Base-by-base conservation (phyloP, 2,329 filamentous ascomycete genomes). In the Fusarium staphyleae region DNA sequence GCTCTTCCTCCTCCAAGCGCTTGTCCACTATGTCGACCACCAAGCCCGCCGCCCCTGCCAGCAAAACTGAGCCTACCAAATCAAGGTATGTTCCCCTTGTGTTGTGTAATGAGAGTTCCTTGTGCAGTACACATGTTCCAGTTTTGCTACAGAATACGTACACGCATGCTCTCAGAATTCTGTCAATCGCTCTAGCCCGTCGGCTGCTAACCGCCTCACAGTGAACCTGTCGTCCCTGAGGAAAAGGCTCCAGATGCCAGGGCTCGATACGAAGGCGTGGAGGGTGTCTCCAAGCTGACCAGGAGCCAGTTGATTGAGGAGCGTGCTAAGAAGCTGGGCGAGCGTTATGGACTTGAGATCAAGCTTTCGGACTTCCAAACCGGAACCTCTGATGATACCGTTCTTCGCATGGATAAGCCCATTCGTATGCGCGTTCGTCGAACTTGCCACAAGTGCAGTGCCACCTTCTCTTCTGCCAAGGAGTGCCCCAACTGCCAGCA, bases 401-500 rank as follows among this genome's bases (percentile, higher is more conserved):
- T 83, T 24, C 75, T 84, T 18, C 86, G 88, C 35, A 82, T 90
- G 48, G 86, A 91, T 71, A 91, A 90, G 77, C 83, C 88, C 11
- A 89, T 91, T 62, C 86, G 88, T 52, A 89, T 93, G 83, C 86
- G 89, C 47, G 84, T 92, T 46, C 88, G 90, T 71, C 85, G 87
- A 63, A 87, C 83, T 58, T 97, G 93, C 74, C 93, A 96, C 74
- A 81, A 84, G 63, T 97, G 93, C 77, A 83, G 87, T 52, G 84
- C 87, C 12, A 83, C 83, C 18, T 96, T 93, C 71, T 87, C 88
- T 49, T 74, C 82, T 15, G 84, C 87, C 66, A 91, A 88, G 75
- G 80, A 88, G 54, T 96, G 93, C 74, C 74, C 81, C 60, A 84
- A 84, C 62, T 97, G 93, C 77, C 82, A 89, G 64, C 93, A 97